Evolutionary conservation across 768 basidiomycete genomes (phyloP).

Genomic region (Auriscalpium vulgare): DNA sequence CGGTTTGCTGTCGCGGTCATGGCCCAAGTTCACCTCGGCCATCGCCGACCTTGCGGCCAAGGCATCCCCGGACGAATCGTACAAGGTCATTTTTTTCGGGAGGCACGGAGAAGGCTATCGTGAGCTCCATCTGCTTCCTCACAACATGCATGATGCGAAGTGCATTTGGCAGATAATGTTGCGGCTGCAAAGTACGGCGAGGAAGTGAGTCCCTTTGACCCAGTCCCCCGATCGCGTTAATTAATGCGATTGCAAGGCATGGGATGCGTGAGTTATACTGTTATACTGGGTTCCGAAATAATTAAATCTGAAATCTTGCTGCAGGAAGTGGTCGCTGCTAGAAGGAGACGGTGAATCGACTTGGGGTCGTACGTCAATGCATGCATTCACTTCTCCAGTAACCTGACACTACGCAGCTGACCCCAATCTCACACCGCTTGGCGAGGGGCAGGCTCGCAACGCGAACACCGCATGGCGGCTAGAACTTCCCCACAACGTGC

Average conservation of each 20-base stretch:
- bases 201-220: not conserved
- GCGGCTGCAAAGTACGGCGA: conserved; percentile 8
- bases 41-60: not conserved
- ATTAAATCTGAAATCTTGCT: not conserved
- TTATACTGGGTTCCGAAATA: not conserved
- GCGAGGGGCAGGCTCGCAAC: conserved; percentile 11
- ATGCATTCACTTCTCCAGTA: not conserved
- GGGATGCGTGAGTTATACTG: conserved; percentile 7
- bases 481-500: conserved; percentile 5
- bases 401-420: conserved; percentile 5
- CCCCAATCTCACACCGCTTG: conserved; percentile 10
- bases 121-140: not conserved
- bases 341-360: conserved; percentile 9
- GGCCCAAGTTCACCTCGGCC: not conserved
- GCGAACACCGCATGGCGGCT: conserved; percentile 11
- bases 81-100: conserved; percentile 1
- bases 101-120: conserved; percentile 3
- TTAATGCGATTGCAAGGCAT: not conserved
- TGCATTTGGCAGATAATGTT: conserved; percentile 8
- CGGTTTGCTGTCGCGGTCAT: not conserved
- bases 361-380: conserved; percentile 13
- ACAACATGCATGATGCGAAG: not conserved
- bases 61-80: not conserved
- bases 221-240: not conserved
- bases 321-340: conserved; percentile 11